Conservation (phyloP, 2,329 filamentous ascomycete genomes). For the Fusarium dimerum region DNA sequence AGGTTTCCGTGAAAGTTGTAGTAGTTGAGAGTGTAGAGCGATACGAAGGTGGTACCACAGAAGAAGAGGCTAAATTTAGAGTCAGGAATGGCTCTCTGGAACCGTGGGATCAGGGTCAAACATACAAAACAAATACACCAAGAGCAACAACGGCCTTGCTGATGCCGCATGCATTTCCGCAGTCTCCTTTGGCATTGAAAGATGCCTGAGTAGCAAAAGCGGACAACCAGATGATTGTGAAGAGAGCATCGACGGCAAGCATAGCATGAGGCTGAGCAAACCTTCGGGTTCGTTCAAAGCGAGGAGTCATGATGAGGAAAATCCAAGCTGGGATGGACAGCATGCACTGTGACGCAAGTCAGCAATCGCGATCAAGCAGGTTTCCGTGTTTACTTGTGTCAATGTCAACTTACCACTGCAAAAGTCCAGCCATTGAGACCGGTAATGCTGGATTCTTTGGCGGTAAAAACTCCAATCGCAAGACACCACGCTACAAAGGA, state of each 20-base stretch:
- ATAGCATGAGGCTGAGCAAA: constrained; percentile 65
- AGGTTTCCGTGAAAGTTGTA: constrained; percentile 62
- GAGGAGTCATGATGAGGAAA: constrained; percentile 65
- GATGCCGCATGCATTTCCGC: constrained; percentile 56
- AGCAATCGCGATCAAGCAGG: neutral
- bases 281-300: constrained; percentile 61
- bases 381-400: neutral
- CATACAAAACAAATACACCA: constrained; percentile 64
- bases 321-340: constrained; percentile 64
- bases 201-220: constrained; percentile 66
- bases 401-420: constrained; percentile 54
- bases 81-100: constrained; percentile 4
- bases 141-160: constrained; percentile 65
- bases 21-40: constrained; percentile 61
- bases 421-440: constrained; percentile 66
- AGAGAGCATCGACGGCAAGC: constrained; percentile 58
- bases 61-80: constrained; percentile 53
- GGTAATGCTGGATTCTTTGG: constrained; percentile 49
- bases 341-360: constrained; percentile 54
- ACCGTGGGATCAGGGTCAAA: constrained; percentile 11
- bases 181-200: constrained; percentile 59
- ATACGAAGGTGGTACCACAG: constrained; percentile 53
- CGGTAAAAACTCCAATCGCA: constrained; percentile 60
- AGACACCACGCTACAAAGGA: constrained; percentile 59
- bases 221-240: constrained; percentile 64